Conservation (phyloP, 768 basidiomycete species). For the Sarcodon aspratus region DNA sequence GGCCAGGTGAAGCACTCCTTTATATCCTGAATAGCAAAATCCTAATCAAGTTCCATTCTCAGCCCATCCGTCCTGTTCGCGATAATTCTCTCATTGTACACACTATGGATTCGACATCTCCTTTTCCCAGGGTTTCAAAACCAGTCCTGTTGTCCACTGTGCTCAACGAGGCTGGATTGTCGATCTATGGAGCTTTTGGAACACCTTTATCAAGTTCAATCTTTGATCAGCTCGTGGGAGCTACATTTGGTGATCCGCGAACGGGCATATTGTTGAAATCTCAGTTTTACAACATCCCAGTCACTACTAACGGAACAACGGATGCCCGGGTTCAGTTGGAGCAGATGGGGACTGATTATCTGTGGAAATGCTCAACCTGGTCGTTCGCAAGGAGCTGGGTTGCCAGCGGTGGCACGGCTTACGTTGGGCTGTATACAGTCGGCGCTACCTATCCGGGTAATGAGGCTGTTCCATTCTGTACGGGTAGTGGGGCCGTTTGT, state of each 20-base stretch:
- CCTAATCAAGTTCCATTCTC: too few species aligned
- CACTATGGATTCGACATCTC: conserved; percentile 46
- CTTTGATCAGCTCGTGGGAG: conserved; percentile 28
- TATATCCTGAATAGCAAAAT: too few species aligned
- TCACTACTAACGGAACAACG: conserved; percentile 17
- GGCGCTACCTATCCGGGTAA: conserved; percentile 71
- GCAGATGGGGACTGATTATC: conserved; percentile 51
- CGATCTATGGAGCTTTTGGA: conserved; percentile 37
- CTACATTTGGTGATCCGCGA: conserved; percentile 35
- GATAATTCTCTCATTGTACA: conserved; percentile 63
- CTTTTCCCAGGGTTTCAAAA: conserved; percentile 52
- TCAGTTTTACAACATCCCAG: conserved; percentile 30
- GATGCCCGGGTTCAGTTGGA: conserved; percentile 51
- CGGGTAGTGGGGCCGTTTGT: conserved; percentile 46
- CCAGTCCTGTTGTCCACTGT: conserved; percentile 65
- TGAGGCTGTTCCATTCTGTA: conserved; percentile 42
- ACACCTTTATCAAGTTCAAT: conserved; percentile 24
- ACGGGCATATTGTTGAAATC: conserved; percentile 31
- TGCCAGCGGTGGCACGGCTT: conserved; percentile 51
- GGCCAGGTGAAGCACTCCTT: conserved; percentile 9
- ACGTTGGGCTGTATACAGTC: conserved; percentile 49
- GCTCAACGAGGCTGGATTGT: conserved; percentile 57
- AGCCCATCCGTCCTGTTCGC: conserved; percentile 55
- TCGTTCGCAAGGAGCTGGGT: conserved; percentile 61
- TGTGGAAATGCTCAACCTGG: conserved; percentile 65